Evolutionary conservation across 441 rosid species (phyloP).

Genomic region (Isatis lusitanica): DNA sequence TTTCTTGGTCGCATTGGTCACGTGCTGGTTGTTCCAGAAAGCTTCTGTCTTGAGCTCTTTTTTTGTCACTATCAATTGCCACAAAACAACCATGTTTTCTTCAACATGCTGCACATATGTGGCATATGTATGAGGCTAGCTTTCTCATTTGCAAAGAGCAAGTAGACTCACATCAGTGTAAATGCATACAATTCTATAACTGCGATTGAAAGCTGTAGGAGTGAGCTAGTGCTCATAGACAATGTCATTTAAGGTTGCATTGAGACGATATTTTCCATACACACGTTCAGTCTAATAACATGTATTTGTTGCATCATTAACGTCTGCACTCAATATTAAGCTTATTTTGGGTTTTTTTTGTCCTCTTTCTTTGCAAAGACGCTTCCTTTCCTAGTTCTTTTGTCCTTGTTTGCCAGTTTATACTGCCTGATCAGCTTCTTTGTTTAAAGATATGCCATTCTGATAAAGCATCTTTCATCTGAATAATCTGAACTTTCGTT

Average conservation of each 20-base stretch:
- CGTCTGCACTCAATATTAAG: background rate
- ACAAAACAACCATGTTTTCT: background rate
- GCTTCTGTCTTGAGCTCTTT: slow-evolving; percentile 3
- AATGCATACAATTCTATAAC: background rate
- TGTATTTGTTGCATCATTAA: slow-evolving; percentile 9
- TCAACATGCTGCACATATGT: slow-evolving; percentile 8
- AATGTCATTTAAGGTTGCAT: slow-evolving; percentile 13
- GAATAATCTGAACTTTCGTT: slow-evolving; percentile 8
- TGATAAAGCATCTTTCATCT: background rate
- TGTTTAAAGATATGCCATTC: slow-evolving; percentile 9
- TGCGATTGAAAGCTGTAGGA: background rate
- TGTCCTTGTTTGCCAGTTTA: slow-evolving; percentile 8
- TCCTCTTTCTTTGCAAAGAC: background rate
- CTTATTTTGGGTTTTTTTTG: background rate
- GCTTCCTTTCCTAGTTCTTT: background rate
- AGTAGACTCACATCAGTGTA: slow-evolving; percentile 4
- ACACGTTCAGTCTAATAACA: background rate
- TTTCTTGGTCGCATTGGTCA: background rate
- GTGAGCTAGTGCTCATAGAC: background rate
- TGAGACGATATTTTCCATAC: background rate
- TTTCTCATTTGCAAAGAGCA: background rate
- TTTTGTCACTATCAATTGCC: background rate
- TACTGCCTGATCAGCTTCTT: slow-evolving; percentile 19
- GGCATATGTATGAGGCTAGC: background rate
- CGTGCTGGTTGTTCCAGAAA: background rate